Base-by-base conservation (phyloP, 2,329 filamentous ascomycete genomes). In the Neonectria hederae region DNA sequence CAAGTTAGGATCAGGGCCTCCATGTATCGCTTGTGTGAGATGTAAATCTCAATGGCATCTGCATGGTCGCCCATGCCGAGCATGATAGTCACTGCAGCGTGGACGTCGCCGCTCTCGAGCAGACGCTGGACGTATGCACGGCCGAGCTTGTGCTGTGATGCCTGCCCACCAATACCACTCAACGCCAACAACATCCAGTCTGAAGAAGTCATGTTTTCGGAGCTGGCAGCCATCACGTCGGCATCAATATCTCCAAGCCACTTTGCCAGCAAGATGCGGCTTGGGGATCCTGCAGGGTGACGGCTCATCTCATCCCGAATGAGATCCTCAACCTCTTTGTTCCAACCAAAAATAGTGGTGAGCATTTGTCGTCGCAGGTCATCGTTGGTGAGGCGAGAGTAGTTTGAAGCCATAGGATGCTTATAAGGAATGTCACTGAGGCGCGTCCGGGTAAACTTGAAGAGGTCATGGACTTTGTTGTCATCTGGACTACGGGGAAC, bases 111-210 rank as follows among this genome's bases (percentile, higher is more conserved):
- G 67, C 90, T 92, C 77, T 97, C 94, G 1, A 99, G 85, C 1
- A 99, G 84, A 54, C 94, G 90, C 77, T 97, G 94, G 1, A 97
- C 93, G 71, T 97, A 97, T 3, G 93, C 90, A 62, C 95, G 91
- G 1, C 93, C 94, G 17, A 98, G 88, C 77, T 97, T 97, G 76
- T 97, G 94, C 73, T 97, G 92, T 1, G 93, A 93, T 40, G 88
- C 84, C 22, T 81, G 77, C 3, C 89, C 87, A 55, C 92, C 93
- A 79, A 98, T 97, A 43, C 93, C 92, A 75, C 93, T 97, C 55
- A 99, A 81, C 11, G 96, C 95, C 38, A 99, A 83, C 63, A 98
- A 82, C 93, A 99, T 97, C 96, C 96, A 99, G 78, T 98, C 96
- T 0, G 93, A 92, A 2, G 92, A 93, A 10, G 93, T 95, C 86